Base-by-base conservation (phyloP, 768 basidiomycete genomes). In the Leucogyrophana mollusca region DNA sequence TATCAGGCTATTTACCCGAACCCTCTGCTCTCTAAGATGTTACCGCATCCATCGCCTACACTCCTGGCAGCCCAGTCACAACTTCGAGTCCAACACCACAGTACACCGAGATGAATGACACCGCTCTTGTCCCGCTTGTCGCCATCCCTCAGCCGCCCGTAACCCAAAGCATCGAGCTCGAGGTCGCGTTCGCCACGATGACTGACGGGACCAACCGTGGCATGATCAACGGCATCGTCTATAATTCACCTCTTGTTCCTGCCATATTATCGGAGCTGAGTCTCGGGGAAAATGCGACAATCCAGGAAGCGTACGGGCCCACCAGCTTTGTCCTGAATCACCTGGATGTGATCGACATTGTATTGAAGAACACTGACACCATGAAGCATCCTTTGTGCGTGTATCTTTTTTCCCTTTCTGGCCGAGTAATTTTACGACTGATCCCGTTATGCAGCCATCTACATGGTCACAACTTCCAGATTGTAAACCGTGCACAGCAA, bases 331-430 rank as follows among this genome's bases (percentile, higher is more conserved):
- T 94, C 11, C 62, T 96, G 14, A 72, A 90, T 17, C 82, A 89
- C 50, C 67, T 81, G 38, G 83, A 90, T 3, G 84, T 88, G 1
- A 69, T 95, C 34, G 84, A 95, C 58, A 73, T 95, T 34, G 80
- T 88, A 2, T 62, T 90, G 45, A 82, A 83, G 58, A 90, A 90
- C 53, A 70, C 70, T 1, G 88, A 90, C 60, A 70, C 69, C 0
- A 87, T 85, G 8, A 83, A 84, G 53, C 92, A 94, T 65, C 92
- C 92, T 40, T 94, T 93, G 87, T 90, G 53, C 56, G 84, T 67
- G 1, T 10, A 10, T 14, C 30, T 43, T n/a, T 17, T 51, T 42
- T 40, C 32, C 18, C 25, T 46, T 38, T 9, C 38, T 8, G 45
- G n/a, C 42, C 25, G 11, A 3, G 13, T 1, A n/a, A 27, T 46